Conservation (phyloP, 1,284 basidiomycete species). For the Cutaneotrichosporon sp. region DNA sequence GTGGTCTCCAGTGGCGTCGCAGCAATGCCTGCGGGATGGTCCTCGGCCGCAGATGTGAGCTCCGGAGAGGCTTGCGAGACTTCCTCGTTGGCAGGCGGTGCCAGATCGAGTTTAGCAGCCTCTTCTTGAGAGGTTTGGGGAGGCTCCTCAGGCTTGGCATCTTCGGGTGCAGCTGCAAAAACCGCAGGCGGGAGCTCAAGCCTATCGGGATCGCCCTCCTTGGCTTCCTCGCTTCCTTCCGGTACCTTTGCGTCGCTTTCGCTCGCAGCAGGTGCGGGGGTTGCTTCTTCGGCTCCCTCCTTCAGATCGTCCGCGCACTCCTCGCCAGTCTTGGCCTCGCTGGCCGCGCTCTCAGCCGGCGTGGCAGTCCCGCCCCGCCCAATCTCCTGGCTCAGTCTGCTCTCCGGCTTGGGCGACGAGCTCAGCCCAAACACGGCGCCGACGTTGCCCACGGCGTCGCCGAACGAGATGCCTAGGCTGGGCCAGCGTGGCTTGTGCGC, state of each 20-base stretch:
- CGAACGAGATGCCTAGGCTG: conserved; percentile 20
- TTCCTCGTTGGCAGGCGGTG: not conserved
- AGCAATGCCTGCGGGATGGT: not conserved
- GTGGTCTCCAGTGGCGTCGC: not conserved
- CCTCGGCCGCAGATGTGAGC: not conserved
- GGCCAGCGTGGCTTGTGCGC: conserved; percentile 24
- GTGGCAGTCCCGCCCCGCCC: not conserved
- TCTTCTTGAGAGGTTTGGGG: too few relatives aligned
- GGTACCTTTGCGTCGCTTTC: not conserved
- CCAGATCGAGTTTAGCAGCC: not conserved
- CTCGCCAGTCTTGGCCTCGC: not conserved
- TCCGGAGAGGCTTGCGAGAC: not conserved
- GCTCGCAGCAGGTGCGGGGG: not conserved
- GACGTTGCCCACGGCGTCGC: conserved; percentile 38
- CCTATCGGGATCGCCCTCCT: not conserved
- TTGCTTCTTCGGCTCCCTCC: too few relatives aligned
- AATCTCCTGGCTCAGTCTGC: conserved; percentile 1
- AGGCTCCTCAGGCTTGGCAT: too few relatives aligned
- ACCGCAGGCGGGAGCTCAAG: not conserved
- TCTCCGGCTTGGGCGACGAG: conserved; percentile 8
- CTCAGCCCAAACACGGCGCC: conserved; percentile 36
- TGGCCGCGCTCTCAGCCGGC: not conserved
- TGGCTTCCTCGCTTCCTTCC: not conserved
- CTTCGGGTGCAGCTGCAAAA: too few relatives aligned
- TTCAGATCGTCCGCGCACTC: not conserved